Percentiles rank a stretch among this genome's conserved stretches.
phyloP scores from a whole-genome alignment of 768 basidiomycete genomes.

The Sutorius australiensis region DNA sequence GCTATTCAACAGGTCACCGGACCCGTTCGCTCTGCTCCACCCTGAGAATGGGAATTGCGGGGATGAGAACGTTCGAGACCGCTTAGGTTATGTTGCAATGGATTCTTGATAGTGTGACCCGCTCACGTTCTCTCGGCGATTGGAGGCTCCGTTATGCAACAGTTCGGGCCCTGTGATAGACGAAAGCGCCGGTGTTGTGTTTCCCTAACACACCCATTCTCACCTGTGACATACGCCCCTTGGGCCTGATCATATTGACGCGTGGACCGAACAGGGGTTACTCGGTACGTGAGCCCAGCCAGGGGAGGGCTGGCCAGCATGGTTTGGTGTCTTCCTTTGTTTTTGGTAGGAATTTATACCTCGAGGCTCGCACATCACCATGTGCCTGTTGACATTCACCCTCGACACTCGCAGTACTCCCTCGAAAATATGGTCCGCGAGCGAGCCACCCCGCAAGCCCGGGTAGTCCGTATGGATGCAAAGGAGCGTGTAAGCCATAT shows the following conservation, averaged over 20 bases:
- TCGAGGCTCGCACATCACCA: constrained; percentile 3
- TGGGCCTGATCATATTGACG: not conserved
- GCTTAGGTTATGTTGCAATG: not conserved
- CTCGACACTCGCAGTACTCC: not conserved
- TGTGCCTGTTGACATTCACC: too few relatives aligned
- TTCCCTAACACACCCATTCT: not conserved
- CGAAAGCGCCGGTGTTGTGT: not conserved
- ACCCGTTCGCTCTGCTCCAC: not conserved
- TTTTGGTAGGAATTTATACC: not conserved
- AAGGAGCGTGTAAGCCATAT: constrained; percentile 16
- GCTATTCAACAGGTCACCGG: too few relatives aligned
- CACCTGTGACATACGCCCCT: not conserved
- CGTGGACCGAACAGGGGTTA: not conserved
- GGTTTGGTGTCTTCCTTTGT: too few relatives aligned
- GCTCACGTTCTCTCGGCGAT: not conserved
- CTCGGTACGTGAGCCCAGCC: not conserved
- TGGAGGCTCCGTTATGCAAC: not conserved
- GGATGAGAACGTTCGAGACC: not conserved
- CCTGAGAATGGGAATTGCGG: not conserved
- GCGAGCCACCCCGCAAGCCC: too few relatives aligned
- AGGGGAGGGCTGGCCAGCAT: not conserved
- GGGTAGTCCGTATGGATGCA: constrained; percentile 25
- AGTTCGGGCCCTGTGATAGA: too few relatives aligned
- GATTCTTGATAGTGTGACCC: not conserved
- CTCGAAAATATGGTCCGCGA: constrained; percentile 16